Base-by-base conservation (phyloP, 2,329 filamentous ascomycete genomes). In the Emmonsiellopsis sp. region DNA sequence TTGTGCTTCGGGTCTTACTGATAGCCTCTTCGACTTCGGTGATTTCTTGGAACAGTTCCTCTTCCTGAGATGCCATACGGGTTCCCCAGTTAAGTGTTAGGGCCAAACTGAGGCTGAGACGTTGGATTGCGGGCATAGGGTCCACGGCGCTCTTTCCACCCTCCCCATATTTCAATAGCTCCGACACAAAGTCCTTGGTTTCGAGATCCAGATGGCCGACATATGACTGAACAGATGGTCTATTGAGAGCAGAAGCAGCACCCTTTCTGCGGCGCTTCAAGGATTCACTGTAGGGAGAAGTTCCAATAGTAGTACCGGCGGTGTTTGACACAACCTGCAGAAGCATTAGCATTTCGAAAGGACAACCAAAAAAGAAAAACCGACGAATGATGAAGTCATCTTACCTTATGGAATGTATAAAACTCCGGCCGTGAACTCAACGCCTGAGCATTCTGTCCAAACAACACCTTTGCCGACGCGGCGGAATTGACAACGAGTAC, bases 101-200 rank as follows among this genome's bases (percentile, higher is more conserved):
- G 0, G 81, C 77, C 2, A 86, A 71, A n/a, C 78, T 83, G 3
- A 86, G 67, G 10, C 76, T 79, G 0, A 86, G 72, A 0, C 83
- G 77, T 60, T 85, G 83, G 45, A 86, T 84, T 77, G 84, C 82
- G 0, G 82, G 80, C 80, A 85, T 82, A 0, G 83, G 82, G 53
- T 86, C 80, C 0, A 85, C 76, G 0, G 79, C 73, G 1, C 68
- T 68, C 1, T 68, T 67, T 0, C 83, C 83, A 1, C 71, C 74
- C 6, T 77, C 68, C 2, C 83, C 83, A 56, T 83, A 79, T 17
- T 75, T 72, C 54, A 80, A 72, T 0, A 83, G 74, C 55, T 86
- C 84, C 44, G 75, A 74, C 48, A 86, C 71, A 51, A 86, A 86
- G 51, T 81, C 78, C 17, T 77, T 78, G 2, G 80, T 81, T 65